Evolutionary conservation across 805 yeast genomes (phyloP), one percentile per base, ranked within the genome.

Genomic region (Scheffersomyces ergatensis): DNA sequence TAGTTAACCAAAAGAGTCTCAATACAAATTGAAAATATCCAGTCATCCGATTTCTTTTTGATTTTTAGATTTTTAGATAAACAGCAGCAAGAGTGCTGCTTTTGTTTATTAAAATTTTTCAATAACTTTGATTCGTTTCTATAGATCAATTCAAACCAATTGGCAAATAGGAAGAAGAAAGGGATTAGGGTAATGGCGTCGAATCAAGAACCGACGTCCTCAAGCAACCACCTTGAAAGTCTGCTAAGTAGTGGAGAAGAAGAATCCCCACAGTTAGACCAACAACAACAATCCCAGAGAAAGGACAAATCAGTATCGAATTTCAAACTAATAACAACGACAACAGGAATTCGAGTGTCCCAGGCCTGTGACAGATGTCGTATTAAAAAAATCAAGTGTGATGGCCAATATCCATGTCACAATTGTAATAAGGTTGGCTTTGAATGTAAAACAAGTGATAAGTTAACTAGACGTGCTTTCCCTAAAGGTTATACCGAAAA

Each of bases 291-390:
- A 9, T 13, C 11, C 14, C 20, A 27, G 5, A 38, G 19, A 8
- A 15, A 14, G 41, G 56, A 56, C 33, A 51, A 54, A 33, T 43
- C 53, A 11, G 35, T 44, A 14, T 47, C 65, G 14, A 65, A 64
- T 46, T 55, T 62, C 43, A 67, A 67, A 44, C 51, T 68, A 36
- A 70, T 70, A 7, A 60, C 53, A 36, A 67, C 74, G 14, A 62
- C 63, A 3, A 45, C 60, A 5, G 73, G 74, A 0, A 53, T 62
- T n/a, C 45, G 92, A 45, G 82, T 83, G 2, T 76, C 85, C 1
- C 93, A 85, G 58, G 93, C 93, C 2, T 85, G 95, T 62, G 93
- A 85, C 58, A 66, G 93, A 25, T 85, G 93, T 52, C 68, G 92
- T 34, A 78, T 83, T 47, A 82, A 86, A 50, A 85, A 85, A 61